These are phyloP conservation scores for Eleusine coracana DNA, from an alignment of 176 grass and related monocot genomes.

Conservation along the genomic window DNA sequence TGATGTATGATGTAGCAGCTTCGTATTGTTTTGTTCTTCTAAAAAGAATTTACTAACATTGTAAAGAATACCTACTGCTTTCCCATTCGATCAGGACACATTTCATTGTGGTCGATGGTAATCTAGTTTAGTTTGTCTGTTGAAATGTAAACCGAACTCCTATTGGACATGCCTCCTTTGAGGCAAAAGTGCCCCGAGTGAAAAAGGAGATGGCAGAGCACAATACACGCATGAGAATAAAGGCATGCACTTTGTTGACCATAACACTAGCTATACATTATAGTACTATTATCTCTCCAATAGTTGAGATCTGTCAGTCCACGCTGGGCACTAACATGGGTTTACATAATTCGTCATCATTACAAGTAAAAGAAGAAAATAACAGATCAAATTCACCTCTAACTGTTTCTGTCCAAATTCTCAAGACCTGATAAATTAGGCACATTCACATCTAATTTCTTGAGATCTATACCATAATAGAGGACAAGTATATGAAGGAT, in stretches of 20 bases:
- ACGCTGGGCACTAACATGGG: slow-evolving; percentile 5
- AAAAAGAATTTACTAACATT: background rate
- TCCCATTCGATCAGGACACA: background rate
- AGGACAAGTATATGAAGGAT: slow-evolving; percentile 7
- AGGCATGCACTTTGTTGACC: slow-evolving; percentile 21
- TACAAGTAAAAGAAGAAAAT: slow-evolving; percentile 52
- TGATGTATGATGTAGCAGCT: background rate
- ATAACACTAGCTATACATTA: slow-evolving; percentile 37
- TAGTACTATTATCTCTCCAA: slow-evolving; percentile 42
- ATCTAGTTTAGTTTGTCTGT: background rate
- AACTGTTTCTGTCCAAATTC: slow-evolving; percentile 13
- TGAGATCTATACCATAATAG: slow-evolving; percentile 1
- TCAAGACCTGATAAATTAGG: slow-evolving; percentile 25
- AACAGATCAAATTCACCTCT: slow-evolving; percentile 30
- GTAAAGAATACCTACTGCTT: background rate
- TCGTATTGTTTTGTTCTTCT: background rate
- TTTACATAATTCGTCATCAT: slow-evolving; percentile 27
- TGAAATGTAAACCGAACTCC: background rate
- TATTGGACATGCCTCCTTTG: slow-evolving; percentile 17
- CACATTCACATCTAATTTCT: slow-evolving; percentile 29
- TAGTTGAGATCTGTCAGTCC: slow-evolving; percentile 38
- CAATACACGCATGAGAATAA: background rate
- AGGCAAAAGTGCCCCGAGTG: background rate
- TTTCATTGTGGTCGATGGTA: background rate
- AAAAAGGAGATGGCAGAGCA: background rate